These are phyloP conservation scores for Aspergillus cavernicola DNA, from an alignment of 495 filamentous ascomycete species.

Conservation along the genomic window DNA sequence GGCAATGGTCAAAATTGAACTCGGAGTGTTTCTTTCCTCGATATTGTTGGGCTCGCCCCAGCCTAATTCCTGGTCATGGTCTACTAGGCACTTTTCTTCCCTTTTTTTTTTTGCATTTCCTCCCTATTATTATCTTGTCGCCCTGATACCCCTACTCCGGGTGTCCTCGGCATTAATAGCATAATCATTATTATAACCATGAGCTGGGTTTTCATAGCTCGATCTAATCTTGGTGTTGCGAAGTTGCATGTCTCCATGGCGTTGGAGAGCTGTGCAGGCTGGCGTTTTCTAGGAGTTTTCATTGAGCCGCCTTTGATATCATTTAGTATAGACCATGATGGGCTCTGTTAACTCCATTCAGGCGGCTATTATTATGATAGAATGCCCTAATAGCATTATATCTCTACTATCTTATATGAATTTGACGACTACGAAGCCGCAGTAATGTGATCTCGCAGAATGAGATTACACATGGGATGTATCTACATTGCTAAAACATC, in stretches of 20 bases:
- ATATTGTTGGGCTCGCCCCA: not conserved
- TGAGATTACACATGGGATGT: no score
- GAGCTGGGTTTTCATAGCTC: not conserved
- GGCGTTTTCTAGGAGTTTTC: slow-evolving; percentile 28
- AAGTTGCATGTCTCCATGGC: slow-evolving; percentile 10
- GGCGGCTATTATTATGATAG: slow-evolving; percentile 15
- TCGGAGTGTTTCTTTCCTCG: not conserved
- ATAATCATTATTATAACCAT: not conserved
- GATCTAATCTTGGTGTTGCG: slow-evolving; percentile 8
- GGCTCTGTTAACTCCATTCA: slow-evolving; percentile 4
- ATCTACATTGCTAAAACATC: no score
- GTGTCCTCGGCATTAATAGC: not conserved
- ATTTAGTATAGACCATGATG: no score
- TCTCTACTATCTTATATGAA: not conserved
- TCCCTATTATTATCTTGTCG: slow-evolving; percentile 5
- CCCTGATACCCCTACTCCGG: slow-evolving; percentile 5
- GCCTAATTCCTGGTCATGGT: not conserved
- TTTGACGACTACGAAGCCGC: no score
- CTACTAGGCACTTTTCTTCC: not conserved
- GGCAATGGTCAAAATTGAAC: not conserved
- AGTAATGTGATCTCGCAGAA: no score
- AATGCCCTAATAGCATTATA: slow-evolving; percentile 5
- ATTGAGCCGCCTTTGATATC: no score
- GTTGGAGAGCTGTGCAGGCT: slow-evolving; percentile 14
- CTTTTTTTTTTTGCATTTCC: not conserved